phyloP scores from a whole-genome alignment of 768 basidiomycete species.

The Suillus ampliporus region DNA sequence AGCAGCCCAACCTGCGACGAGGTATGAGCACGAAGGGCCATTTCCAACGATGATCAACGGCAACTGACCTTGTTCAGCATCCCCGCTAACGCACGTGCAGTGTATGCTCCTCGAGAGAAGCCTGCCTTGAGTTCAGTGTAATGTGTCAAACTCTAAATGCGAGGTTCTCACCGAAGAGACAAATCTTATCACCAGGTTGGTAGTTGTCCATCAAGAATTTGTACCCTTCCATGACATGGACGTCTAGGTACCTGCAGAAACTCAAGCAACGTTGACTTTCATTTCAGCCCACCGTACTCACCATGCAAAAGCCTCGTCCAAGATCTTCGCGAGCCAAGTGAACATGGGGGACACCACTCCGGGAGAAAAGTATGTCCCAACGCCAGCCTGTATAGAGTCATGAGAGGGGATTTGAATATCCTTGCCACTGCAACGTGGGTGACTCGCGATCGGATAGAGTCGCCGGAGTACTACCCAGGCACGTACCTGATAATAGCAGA shows the following conservation, averaged over 20 bases:
- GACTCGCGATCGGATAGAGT: background rate
- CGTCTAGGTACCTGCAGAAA: slow-evolving; percentile 63
- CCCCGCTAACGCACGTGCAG: slow-evolving; percentile 75
- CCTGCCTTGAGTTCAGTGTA: slow-evolving; percentile 46
- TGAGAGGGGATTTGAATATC: background rate
- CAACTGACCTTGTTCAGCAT: slow-evolving; percentile 66
- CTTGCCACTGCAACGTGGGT: background rate
- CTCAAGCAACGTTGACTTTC: background rate
- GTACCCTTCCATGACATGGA: slow-evolving; percentile 78
- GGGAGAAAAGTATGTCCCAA: slow-evolving; percentile 60
- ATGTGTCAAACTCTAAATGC: background rate
- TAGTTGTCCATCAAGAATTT: slow-evolving; percentile 82
- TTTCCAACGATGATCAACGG: background rate
- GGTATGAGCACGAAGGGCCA: slow-evolving; percentile 9
- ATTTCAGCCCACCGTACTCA: slow-evolving; percentile 32
- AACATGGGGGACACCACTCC: slow-evolving; percentile 70
- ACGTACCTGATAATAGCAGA: slow-evolving; percentile 74
- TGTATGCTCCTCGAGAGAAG: slow-evolving; percentile 77
- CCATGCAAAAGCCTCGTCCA: slow-evolving; percentile 80
- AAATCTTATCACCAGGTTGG: slow-evolving; percentile 72
- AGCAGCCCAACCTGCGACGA: slow-evolving; percentile 68
- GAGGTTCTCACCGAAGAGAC: slow-evolving; percentile 61
- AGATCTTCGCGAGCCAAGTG: slow-evolving; percentile 58
- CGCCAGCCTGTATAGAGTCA: slow-evolving; percentile 47
- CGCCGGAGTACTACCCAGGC: background rate